Evolutionary conservation across 1,284 basidiomycete species (phyloP).

Genomic region (Cryptococcus floricola): DNA sequence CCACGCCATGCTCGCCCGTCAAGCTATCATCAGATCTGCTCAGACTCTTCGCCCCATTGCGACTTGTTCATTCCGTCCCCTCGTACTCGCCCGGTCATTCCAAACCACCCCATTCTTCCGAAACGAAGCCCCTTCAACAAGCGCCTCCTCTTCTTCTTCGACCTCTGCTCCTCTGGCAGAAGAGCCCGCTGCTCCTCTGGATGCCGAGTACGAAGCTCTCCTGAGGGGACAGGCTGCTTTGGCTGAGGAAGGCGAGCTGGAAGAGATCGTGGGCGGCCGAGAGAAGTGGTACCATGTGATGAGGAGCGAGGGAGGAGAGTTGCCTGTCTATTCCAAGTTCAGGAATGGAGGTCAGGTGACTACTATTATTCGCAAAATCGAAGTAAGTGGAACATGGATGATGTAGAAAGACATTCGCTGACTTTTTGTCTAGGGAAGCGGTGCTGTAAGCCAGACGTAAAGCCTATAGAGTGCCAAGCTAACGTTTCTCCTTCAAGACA

Average conservation of each 20-base stretch:
- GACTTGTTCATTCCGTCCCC: no score
- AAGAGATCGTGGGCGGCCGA: background rate
- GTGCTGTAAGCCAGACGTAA: constrained; percentile 11
- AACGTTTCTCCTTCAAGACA: constrained; percentile 11
- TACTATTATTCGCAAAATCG: constrained; percentile 34
- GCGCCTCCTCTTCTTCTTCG: background rate
- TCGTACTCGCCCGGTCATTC: no score
- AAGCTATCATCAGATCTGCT: no score
- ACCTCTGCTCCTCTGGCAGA: background rate
- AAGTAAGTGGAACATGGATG: constrained; percentile 19
- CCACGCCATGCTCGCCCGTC: no score
- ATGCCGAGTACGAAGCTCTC: background rate
- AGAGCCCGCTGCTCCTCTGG: background rate
- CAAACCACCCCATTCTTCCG: no score
- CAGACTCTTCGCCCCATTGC: no score
- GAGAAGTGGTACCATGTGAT: constrained; percentile 13
- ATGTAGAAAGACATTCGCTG: background rate
- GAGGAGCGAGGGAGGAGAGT: constrained; percentile 14
- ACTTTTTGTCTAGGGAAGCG: constrained; percentile 14
- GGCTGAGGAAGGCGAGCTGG: background rate
- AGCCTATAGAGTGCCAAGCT: background rate
- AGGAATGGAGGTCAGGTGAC: constrained; percentile 27
- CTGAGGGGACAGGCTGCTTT: background rate
- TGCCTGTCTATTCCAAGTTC: constrained; percentile 39
- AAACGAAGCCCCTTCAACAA: background rate